phyloP scores from a whole-genome alignment of 2,329 filamentous ascomycete species.

The Nannizzia gypsea region DNA sequence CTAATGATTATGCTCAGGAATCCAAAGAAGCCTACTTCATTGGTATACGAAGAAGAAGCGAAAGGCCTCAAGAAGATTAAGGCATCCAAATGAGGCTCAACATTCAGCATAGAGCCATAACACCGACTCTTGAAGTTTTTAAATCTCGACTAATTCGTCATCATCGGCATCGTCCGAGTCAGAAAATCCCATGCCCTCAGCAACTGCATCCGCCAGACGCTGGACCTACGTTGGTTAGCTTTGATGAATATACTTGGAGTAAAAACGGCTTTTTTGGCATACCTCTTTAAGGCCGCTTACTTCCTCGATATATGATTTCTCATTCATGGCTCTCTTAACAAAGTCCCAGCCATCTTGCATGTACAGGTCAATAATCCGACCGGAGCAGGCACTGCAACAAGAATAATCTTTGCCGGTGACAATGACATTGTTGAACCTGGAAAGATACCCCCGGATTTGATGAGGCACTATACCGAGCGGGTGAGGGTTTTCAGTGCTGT shows the following conservation, averaged over 20 bases:
- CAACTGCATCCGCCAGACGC: background rate
- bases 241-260: background rate
- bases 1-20: slow-evolving; percentile 44
- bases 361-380: slow-evolving; percentile 43
- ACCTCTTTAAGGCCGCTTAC: slow-evolving; percentile 51
- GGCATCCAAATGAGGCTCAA: no score
- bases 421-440: slow-evolving; percentile 47
- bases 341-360: slow-evolving; percentile 48
- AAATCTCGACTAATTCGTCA: background rate
- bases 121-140: background rate
- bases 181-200: background rate
- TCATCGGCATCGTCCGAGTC: background rate
- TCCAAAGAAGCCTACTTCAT: slow-evolving; percentile 82
- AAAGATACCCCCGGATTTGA: slow-evolving; percentile 52
- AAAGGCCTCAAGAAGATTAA: background rate
- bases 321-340: slow-evolving; percentile 47
- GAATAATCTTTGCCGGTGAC: slow-evolving; percentile 48
- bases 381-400: slow-evolving; percentile 52
- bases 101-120: no score
- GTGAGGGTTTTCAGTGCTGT: slow-evolving; percentile 34
- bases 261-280: background rate
- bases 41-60: slow-evolving; percentile 53
- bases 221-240: slow-evolving; percentile 3
- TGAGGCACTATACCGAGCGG: slow-evolving; percentile 47
- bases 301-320: slow-evolving; percentile 53